These are phyloP conservation scores for Moesziomyces antarcticus DNA, from an alignment of 1,284 basidiomycete genomes.

Conservation along the genomic window DNA sequence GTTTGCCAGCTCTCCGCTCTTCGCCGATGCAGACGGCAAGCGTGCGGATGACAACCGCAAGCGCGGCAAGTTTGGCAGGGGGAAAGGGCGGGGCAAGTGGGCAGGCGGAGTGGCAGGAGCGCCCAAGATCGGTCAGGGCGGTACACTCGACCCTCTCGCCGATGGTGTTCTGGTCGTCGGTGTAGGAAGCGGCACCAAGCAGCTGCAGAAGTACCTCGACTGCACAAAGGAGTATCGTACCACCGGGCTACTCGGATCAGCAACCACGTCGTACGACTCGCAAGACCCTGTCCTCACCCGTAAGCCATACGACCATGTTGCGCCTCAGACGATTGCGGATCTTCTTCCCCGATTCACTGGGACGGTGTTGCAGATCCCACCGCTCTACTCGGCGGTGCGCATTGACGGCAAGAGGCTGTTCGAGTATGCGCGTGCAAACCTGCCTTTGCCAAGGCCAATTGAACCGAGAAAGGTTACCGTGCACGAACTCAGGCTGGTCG, in stretches of 20 bases:
- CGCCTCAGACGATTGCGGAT: constrained; percentile 71
- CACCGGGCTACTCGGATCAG: constrained; percentile 89
- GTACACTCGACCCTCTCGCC: constrained; percentile 96
- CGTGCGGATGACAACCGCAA: constrained; percentile 70
- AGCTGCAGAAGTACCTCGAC: constrained; percentile 83
- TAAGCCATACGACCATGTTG: constrained; percentile 85
- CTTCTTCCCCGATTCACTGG: constrained; percentile 83
- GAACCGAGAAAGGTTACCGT: constrained; percentile 86
- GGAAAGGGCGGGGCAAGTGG: constrained; percentile 49
- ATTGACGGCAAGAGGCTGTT: constrained; percentile 97
- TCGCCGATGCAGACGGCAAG: constrained; percentile 69
- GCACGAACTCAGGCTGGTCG: constrained; percentile 77
- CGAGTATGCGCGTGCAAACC: constrained; percentile 91
- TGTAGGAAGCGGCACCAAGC: constrained; percentile 89
- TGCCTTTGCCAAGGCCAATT: constrained; percentile 90
- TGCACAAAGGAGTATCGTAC: constrained; percentile 90
- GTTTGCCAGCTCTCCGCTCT: constrained; percentile 81
- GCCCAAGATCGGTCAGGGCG: constrained; percentile 86
- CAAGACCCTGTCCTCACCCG: constrained; percentile 71
- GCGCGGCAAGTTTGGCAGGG: constrained; percentile 44
- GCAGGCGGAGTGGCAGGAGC: constrained; percentile 46
- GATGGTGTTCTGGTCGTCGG: constrained; percentile 89
- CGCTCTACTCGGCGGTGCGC: constrained; percentile 88
- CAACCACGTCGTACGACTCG: constrained; percentile 95
- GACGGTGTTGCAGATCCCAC: constrained; percentile 79